phyloP scores from a whole-genome alignment of 2,329 filamentous ascomycete species.

The Chaetomium olivaceum region DNA sequence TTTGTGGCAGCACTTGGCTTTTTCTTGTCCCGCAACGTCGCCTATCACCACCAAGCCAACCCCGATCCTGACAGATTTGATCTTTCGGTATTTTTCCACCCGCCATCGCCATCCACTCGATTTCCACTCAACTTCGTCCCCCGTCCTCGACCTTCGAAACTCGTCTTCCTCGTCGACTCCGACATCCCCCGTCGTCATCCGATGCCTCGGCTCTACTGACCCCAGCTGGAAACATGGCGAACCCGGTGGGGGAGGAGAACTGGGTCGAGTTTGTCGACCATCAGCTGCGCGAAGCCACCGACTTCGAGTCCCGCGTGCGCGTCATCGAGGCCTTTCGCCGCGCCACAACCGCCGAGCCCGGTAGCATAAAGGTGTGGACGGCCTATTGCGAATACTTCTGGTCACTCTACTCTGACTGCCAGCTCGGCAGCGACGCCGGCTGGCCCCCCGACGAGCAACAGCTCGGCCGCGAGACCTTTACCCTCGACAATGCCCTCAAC shows the following conservation, averaged over 20 bases:
- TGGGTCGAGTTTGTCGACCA: constrained; percentile 80
- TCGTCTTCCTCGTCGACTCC: constrained; percentile 3
- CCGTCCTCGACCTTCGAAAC: background rate
- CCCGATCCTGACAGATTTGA: background rate
- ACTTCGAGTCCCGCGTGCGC: constrained; percentile 67
- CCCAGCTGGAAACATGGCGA: constrained; percentile 32
- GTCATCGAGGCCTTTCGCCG: constrained; percentile 72
- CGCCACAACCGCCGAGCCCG: constrained; percentile 70
- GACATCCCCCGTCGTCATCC: constrained; percentile 18
- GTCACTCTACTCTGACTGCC: constrained; percentile 66
- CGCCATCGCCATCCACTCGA: background rate
- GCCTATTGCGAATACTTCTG: constrained; percentile 78
- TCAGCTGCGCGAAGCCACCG: constrained; percentile 59
- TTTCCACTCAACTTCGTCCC: background rate
- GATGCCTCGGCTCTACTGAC: constrained; percentile 31
- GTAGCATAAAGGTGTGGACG: constrained; percentile 72
- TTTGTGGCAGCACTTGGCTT: background rate
- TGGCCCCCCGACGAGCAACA: constrained; percentile 69
- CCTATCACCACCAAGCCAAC: background rate
- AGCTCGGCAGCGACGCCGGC: constrained; percentile 52
- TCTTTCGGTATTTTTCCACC: background rate
- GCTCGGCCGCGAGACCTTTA: constrained; percentile 71
- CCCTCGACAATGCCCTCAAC: constrained; percentile 63
- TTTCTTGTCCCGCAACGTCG: background rate
- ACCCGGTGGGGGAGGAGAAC: constrained; percentile 70